phyloP scores from a whole-genome alignment of 2,329 filamentous ascomycete genomes.

The Graphilbum ipis-grandicollis region DNA sequence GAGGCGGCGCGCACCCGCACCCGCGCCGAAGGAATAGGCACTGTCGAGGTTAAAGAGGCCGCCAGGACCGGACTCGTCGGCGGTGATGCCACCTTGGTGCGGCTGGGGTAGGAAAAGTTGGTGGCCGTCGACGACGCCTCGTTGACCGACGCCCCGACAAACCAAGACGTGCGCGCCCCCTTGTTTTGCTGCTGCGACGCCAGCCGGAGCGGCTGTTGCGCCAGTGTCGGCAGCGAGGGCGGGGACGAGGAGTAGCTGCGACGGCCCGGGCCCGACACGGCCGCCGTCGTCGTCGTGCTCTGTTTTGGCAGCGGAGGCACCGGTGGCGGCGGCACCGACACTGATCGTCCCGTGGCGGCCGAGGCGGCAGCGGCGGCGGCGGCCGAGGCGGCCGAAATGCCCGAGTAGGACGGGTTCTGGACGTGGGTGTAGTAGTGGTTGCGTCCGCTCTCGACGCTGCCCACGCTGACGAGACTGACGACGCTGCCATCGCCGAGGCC shows the following conservation, averaged over 20 bases:
- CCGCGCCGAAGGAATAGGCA: not conserved
- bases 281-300: not conserved
- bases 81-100: conserved; percentile 22
- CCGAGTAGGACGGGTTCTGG: no score
- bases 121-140: conserved; percentile 30
- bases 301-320: not conserved
- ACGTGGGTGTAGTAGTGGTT: no score
- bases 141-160: conserved; percentile 24
- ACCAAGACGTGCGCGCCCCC: conserved; percentile 28
- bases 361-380: not conserved
- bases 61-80: conserved; percentile 8
- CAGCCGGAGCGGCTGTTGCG: conserved; percentile 22
- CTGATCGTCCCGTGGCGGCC: conserved; percentile 11
- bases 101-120: conserved; percentile 41
- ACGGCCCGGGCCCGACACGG: no score
- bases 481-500: conserved; percentile 2
- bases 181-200: conserved; percentile 34
- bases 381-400: no score
- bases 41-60: not conserved
- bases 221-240: no score
- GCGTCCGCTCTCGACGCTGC: conserved; percentile 4
- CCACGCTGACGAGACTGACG: conserved; percentile 1
- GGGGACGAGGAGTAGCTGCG: no score
- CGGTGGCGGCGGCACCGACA: conserved; percentile 8
- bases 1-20: conserved; percentile 1